Conservation (phyloP, 1,284 basidiomycete species). For the Tilletia horrida region DNA sequence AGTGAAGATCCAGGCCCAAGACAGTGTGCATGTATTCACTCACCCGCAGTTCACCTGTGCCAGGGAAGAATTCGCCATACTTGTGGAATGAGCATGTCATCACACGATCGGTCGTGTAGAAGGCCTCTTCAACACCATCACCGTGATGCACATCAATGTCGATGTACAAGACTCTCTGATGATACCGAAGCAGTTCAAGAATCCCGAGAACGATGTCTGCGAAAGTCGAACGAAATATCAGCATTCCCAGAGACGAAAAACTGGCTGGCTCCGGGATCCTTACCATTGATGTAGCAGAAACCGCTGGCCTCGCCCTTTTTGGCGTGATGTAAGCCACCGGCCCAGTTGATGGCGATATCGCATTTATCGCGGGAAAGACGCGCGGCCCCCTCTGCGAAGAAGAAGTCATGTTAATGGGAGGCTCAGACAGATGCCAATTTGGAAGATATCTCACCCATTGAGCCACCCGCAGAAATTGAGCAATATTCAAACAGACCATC, state of each 20-base stretch:
- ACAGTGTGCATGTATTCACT: constrained; percentile 41
- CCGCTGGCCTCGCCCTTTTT: constrained; percentile 98
- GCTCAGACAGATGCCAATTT: background rate
- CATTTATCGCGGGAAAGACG: constrained; percentile 92
- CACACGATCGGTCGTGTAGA: constrained; percentile 96
- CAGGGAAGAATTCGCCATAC: constrained; percentile 98
- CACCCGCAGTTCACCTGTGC: constrained; percentile 89
- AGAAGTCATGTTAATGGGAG: background rate
- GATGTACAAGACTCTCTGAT: constrained; percentile 91
- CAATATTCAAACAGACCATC: constrained; percentile 98
- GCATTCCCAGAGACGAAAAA: background rate
- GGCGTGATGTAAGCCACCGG: constrained; percentile 93
- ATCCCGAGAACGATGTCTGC: constrained; percentile 95
- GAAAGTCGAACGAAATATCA: background rate
- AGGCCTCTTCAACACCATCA: constrained; percentile 98
- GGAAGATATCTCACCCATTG: constrained; percentile 72
- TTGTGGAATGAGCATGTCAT: constrained; percentile 99
- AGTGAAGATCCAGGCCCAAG: background rate
- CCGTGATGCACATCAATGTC: constrained; percentile 99
- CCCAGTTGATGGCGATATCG: constrained; percentile 98
- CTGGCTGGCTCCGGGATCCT: constrained; percentile 18
- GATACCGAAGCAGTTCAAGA: constrained; percentile 88
- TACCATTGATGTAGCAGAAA: constrained; percentile 96
- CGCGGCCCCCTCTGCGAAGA: constrained; percentile 80
- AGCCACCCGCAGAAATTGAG: constrained; percentile 95